Conservation (phyloP, 2,329 filamentous ascomycete species). For the Colletotrichum chrysophilum region DNA sequence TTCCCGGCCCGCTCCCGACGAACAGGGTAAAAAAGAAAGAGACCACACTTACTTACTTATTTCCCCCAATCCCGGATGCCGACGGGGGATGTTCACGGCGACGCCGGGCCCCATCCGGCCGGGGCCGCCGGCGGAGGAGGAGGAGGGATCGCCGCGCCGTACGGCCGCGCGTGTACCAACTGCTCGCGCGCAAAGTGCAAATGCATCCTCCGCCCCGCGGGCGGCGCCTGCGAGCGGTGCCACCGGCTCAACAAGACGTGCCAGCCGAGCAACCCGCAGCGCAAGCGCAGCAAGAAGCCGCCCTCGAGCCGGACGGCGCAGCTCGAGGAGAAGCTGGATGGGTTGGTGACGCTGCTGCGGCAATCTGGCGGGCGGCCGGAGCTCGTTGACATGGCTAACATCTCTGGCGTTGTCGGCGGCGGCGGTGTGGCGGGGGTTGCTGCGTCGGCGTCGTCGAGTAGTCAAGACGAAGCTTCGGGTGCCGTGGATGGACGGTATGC, state of each 20-base stretch:
- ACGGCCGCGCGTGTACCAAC: slow-evolving; percentile 45
- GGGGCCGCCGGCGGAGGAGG: background rate
- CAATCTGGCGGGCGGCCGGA: slow-evolving; percentile 3
- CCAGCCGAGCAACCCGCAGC: slow-evolving; percentile 38
- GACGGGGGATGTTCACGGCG: background rate
- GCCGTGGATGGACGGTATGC: background rate
- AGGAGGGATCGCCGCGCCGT: slow-evolving; percentile 33
- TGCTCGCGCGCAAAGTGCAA: slow-evolving; percentile 51
- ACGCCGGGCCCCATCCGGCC: slow-evolving; percentile 5
- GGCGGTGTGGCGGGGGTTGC: background rate
- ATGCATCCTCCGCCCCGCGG: slow-evolving; percentile 39
- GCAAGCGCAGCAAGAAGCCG: slow-evolving; percentile 28
- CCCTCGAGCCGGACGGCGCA: slow-evolving; percentile 23
- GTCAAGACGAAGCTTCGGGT: background rate
- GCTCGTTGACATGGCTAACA: background rate
- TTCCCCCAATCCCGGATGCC: slow-evolving; percentile 6
- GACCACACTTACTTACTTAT: background rate
- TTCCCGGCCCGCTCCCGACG: background rate
- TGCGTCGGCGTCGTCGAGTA: background rate
- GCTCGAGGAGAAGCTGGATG: slow-evolving; percentile 33
- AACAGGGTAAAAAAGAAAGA: background rate
- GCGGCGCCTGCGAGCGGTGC: slow-evolving; percentile 42
- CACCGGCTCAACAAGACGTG: slow-evolving; percentile 45
- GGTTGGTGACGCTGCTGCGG: slow-evolving; percentile 31
- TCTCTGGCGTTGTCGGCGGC: background rate